phyloP scores from a whole-genome alignment of 1,139 yeast genomes.

The Protomyces inundatus region DNA sequence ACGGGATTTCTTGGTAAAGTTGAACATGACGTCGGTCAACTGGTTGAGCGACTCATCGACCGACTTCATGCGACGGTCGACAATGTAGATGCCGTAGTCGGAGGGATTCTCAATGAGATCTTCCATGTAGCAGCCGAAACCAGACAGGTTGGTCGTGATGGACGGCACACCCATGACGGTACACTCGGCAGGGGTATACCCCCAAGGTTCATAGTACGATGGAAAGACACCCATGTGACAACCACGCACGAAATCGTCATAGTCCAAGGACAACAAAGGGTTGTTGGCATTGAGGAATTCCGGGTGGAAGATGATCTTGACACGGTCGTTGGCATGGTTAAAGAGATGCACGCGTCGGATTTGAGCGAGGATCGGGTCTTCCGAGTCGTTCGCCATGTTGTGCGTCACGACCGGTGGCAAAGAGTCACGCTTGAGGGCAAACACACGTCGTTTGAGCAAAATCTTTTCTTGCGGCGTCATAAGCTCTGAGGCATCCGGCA shows the following conservation, averaged over 20 bases:
- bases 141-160: slow-evolving; percentile 93
- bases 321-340: slow-evolving; percentile 84
- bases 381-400: slow-evolving; percentile 88
- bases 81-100: slow-evolving; percentile 95
- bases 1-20: slow-evolving; percentile 79
- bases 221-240: slow-evolving; percentile 98
- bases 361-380: slow-evolving; percentile 86
- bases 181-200: slow-evolving; percentile 98
- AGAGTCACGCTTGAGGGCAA: slow-evolving; percentile 81
- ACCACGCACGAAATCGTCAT: slow-evolving; percentile 96
- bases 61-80: slow-evolving; percentile 87
- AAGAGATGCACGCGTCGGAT: slow-evolving; percentile 87
- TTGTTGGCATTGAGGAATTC: slow-evolving; percentile 92
- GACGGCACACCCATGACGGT: slow-evolving; percentile 99
- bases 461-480: slow-evolving; percentile 86
- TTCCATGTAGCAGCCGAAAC: slow-evolving; percentile 98
- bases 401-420: slow-evolving; percentile 98
- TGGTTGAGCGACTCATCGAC: slow-evolving; percentile 94
- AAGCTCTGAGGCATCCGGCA: slow-evolving; percentile 69
- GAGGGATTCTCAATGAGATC: slow-evolving; percentile 90
- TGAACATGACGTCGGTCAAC: slow-evolving; percentile 82
- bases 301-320: slow-evolving; percentile 94
- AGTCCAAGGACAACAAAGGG: slow-evolving; percentile 87
- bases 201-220: slow-evolving; percentile 98
- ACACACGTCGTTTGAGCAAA: slow-evolving; percentile 81